These are phyloP conservation scores for Ilyonectria mors-panacis DNA, from an alignment of 2,329 filamentous ascomycete genomes.

Conservation along the genomic window DNA sequence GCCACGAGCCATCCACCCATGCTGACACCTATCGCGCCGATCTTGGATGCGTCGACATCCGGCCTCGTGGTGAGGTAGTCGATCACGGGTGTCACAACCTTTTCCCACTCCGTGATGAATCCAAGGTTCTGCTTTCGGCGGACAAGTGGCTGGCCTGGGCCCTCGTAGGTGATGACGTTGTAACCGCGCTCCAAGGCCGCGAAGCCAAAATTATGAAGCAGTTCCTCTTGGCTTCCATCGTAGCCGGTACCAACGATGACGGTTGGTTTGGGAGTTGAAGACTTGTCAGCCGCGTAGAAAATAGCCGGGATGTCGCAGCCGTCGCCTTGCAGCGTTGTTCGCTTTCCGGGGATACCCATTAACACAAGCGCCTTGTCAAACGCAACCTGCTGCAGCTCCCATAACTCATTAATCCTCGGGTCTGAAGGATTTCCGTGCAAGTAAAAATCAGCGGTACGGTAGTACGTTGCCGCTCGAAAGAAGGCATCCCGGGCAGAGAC, in stretches of 20 bases:
- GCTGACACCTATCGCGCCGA: conserved; percentile 58
- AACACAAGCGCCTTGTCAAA: conserved; percentile 11
- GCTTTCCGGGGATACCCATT: neutral
- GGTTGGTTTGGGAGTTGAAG: conserved; percentile 49
- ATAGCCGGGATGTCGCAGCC: conserved; percentile 52
- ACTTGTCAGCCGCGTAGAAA: conserved; percentile 46
- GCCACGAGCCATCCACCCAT: conserved; percentile 59
- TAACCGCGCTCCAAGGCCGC: conserved; percentile 56
- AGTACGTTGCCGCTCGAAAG: conserved; percentile 8
- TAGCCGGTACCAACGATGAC: conserved; percentile 59
- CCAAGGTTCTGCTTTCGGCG: conserved; percentile 58
- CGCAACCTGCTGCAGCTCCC: neutral
- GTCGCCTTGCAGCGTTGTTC: neutral
- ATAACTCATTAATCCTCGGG: conserved; percentile 7
- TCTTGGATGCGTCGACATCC: conserved; percentile 49
- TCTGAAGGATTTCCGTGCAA: conserved; percentile 7
- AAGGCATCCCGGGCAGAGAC: conserved; percentile 12
- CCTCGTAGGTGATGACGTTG: conserved; percentile 62
- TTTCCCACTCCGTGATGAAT: conserved; percentile 62
- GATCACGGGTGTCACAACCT: conserved; percentile 57
- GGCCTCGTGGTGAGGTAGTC: conserved; percentile 52
- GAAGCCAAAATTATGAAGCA: conserved; percentile 54
- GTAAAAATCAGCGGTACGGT: conserved; percentile 13
- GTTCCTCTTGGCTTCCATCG: conserved; percentile 60
- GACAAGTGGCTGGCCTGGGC: conserved; percentile 60